phyloP scores from a whole-genome alignment of 73 alveolate genomes.

The Paramecium octaurelia region DNA sequence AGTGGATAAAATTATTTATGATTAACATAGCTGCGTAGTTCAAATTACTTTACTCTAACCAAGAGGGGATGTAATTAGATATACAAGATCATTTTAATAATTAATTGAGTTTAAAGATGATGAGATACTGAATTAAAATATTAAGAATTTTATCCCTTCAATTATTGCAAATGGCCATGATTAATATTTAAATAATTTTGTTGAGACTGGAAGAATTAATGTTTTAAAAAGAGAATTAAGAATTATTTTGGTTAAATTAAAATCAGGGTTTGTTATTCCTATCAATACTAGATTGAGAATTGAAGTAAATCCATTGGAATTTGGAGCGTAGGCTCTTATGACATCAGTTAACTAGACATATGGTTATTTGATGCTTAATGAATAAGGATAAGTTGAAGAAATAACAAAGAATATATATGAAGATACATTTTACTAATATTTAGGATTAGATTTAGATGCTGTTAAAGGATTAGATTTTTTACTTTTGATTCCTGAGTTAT shows the following conservation, averaged over 20 bases:
- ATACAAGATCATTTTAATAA: background rate
- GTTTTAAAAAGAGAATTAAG: background rate
- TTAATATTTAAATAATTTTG: slow-evolving; percentile 26
- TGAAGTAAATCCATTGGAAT: background rate
- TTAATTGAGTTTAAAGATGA: background rate
- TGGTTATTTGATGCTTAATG: slow-evolving; percentile 8
- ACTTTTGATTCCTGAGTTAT: background rate
- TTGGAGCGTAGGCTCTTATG: slow-evolving; percentile 23
- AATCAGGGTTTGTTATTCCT: background rate
- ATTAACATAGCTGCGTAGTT: background rate
- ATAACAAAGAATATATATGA: background rate
- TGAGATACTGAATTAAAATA: slow-evolving; percentile 10
- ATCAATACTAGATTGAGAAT: background rate
- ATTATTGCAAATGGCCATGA: slow-evolving; percentile 36
- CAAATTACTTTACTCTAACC: slow-evolving; percentile 27
- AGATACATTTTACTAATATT: background rate
- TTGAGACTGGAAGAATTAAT: slow-evolving; percentile 33
- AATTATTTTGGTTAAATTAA: background rate
- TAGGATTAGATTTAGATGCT: background rate
- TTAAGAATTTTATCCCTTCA: background rate
- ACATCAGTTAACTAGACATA: background rate
- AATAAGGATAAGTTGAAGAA: slow-evolving; percentile 3
- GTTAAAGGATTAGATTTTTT: slow-evolving; percentile 31
- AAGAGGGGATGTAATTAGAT: background rate
- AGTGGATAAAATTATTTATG: background rate